Conservation (phyloP, 192 early-diverging fungal species). For the Diversispora epigaea region DNA sequence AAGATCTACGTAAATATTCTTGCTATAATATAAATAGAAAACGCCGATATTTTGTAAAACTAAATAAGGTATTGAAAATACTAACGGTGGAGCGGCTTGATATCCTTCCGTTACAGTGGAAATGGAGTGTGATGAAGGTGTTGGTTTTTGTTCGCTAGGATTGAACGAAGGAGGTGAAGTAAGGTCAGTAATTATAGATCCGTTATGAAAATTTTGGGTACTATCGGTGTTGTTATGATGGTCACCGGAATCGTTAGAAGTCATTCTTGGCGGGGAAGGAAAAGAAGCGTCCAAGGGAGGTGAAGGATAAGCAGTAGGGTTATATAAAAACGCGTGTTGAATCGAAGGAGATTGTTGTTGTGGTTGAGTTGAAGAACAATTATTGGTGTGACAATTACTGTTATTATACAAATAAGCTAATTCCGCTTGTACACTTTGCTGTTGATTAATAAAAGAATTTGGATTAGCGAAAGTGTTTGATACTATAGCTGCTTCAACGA, state of each 20-base stretch:
- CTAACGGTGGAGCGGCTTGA: no score
- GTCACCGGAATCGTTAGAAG: neutral
- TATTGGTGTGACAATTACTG: neutral
- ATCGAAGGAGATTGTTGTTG: neutral
- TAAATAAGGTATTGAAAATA: no score
- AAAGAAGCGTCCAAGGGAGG: neutral
- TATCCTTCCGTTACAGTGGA: no score
- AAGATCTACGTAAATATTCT: no score
- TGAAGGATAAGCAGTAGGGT: neutral
- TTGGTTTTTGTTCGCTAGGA: no score
- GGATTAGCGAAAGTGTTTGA: neutral
- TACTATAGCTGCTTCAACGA: neutral
- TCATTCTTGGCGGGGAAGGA: neutral
- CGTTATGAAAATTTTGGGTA: no score
- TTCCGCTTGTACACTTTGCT: neutral
- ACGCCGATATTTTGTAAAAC: no score
- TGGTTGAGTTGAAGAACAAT: no score
- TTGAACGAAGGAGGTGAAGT: no score
- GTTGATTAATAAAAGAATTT: neutral
- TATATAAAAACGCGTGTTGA: neutral
- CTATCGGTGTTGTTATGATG: neutral
- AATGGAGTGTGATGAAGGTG: no score
- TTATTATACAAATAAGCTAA: neutral
- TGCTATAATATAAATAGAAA: no score
- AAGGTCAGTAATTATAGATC: no score